Evolutionary conservation across 2,329 filamentous ascomycete species (phyloP), one percentile per base, ranked within the genome.

Genomic region (Aspergillus pseudotamarii): DNA sequence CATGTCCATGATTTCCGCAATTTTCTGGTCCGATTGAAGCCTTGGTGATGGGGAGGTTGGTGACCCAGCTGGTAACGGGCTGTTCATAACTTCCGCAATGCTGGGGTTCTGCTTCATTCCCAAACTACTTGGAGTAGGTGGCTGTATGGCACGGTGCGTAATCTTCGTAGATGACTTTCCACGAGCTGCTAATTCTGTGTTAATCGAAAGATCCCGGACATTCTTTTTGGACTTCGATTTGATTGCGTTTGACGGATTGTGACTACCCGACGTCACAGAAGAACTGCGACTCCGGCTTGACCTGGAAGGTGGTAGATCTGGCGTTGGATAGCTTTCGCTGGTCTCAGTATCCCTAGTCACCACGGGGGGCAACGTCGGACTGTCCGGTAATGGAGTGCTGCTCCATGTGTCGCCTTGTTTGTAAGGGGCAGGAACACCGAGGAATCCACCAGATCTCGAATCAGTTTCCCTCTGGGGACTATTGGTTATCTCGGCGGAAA

Each of bases 1-100:
- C 65, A 80, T 68, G 30, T 76, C 74, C 77, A 81, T 80, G 36
- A 80, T 76, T 60, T 80, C 78, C 6, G 76, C 72, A 19, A 75
- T 69, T 57, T 77, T 79, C 57, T 75, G 73, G 21, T 68, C 72
- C 2, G 75, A 66, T 6, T 68, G 67, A 36, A 70, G 66, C 30
- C 68, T 60, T 8, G 71, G 68, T 23, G 71, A 71, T 57, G 68
- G 55, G 11, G 66, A 61, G 30, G 69, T 71, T 1, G 75, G 68
- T 26, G 69, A 75, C 21, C 62, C 65, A 16, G 70, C 66, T 9
- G 74, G 74, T n/a, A 79, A 51, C 36, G 78, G 78, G 32, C 73
- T 80, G 59, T 78, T 77, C 71, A 81, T 78, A 28, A 80, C 73
- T 62, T 80, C 77, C 59, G 77, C 77, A 63, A 80, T 79, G 59